Evolutionary conservation across 306 rosid species (phyloP).

Genomic region (Malus asiatica): DNA sequence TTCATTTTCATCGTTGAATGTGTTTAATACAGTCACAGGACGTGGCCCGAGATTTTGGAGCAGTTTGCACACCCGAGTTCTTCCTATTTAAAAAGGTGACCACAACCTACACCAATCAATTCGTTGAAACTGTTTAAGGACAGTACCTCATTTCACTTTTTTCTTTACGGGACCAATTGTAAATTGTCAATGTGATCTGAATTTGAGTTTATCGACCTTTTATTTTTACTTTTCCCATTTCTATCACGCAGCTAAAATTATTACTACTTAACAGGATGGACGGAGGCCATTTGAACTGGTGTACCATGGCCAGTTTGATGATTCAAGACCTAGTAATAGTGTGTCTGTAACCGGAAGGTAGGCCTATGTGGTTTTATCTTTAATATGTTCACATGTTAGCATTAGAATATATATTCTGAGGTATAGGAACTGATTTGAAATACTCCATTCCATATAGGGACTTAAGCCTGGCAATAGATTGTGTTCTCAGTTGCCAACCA

Average conservation of each 20-base stretch:
- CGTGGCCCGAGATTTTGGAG: slow-evolving; percentile 78
- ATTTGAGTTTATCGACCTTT: neutral
- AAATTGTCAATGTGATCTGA: neutral
- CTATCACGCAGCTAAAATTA: neutral
- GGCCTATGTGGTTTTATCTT: slow-evolving; percentile 14
- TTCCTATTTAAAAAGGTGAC: slow-evolving; percentile 77
- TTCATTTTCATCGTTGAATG: neutral
- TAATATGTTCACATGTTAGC: neutral
- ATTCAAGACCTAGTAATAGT: slow-evolving; percentile 76
- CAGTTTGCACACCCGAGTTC: slow-evolving; percentile 91
- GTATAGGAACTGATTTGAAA: slow-evolving; percentile 17
- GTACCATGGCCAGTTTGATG: slow-evolving; percentile 94
- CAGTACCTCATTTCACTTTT: slow-evolving; percentile 1
- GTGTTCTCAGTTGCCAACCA: slow-evolving; percentile 79
- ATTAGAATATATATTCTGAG: slow-evolving; percentile 13
- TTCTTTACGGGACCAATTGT: neutral
- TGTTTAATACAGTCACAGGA: slow-evolving; percentile 61
- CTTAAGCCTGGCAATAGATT: slow-evolving; percentile 74
- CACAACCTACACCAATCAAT: neutral
- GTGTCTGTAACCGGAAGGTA: slow-evolving; percentile 87
- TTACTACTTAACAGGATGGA: slow-evolving; percentile 61
- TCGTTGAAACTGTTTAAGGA: neutral
- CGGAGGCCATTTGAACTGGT: slow-evolving; percentile 93
- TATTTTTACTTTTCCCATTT: neutral
- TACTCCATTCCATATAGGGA: slow-evolving; percentile 39